phyloP scores from a whole-genome alignment of 2,329 filamentous ascomycete genomes.

The Talaromyces amestolkiae region DNA sequence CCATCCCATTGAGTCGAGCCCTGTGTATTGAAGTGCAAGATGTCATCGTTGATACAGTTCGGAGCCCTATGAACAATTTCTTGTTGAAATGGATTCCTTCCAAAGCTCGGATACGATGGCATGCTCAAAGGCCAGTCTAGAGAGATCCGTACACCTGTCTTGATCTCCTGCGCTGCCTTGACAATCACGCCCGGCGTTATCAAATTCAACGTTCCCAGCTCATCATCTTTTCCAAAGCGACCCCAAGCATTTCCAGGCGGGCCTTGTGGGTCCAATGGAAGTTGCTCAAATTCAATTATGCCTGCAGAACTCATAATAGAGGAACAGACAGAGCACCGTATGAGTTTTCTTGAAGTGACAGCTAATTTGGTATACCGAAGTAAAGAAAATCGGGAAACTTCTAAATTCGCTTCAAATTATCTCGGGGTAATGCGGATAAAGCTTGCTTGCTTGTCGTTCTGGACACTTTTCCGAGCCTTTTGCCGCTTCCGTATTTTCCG shows the following conservation, averaged over 20 bases:
- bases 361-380: background rate
- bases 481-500: background rate
- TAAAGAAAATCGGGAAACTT: background rate
- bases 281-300: background rate
- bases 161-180: background rate
- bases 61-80: background rate
- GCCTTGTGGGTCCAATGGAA: background rate
- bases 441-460: background rate
- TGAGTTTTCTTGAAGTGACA: background rate
- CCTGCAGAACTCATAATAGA: background rate
- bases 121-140: background rate
- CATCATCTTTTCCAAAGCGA: background rate
- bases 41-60: background rate
- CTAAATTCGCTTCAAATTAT: background rate
- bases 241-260: background rate
- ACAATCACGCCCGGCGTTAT: background rate
- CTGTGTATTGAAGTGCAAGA: background rate
- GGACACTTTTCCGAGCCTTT: background rate
- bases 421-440: background rate
- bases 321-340: background rate
- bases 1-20: background rate
- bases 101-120: background rate
- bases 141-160: background rate
- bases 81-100: background rate
- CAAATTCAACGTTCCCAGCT: background rate